Evolutionary conservation across 345 rosid species (phyloP).

Genomic region (Hibiscus trionum): DNA sequence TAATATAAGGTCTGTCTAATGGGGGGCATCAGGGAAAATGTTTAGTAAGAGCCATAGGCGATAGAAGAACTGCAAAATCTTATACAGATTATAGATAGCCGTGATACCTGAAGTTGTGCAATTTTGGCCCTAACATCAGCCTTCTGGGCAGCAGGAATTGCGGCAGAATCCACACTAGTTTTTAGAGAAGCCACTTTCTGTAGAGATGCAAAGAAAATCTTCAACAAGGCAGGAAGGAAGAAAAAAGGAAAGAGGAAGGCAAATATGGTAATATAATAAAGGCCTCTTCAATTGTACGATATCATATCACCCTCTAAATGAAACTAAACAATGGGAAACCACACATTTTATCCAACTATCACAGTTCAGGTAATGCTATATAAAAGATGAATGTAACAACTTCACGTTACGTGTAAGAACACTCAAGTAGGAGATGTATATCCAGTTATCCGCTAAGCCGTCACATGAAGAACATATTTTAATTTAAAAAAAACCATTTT

Average conservation of each 20-base stretch:
- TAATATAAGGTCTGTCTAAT: no score
- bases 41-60: background rate
- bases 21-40: background rate
- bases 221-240: background rate
- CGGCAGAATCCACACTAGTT: constrained; percentile 61
- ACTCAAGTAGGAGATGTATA: no score
- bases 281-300: no score
- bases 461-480: no score
- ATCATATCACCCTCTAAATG: background rate
- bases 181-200: constrained; percentile 83
- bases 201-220: constrained; percentile 6
- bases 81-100: background rate
- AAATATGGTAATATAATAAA: no score
- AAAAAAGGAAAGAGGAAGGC: background rate
- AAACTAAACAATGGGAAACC: background rate
- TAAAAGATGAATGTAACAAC: no score
- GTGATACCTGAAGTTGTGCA: constrained; percentile 58
- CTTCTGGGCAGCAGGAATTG: constrained; percentile 81
- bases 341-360: background rate
- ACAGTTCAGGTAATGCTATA: no score
- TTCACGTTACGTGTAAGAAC: no score
- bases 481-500: no score
- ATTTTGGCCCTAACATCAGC: constrained; percentile 78
- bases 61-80: background rate
- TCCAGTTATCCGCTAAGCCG: no score